Evolutionary conservation across 208 protist species (phyloP), one percentile per base, ranked within the genome.

Genomic region (Trypanosoma avium): DNA sequence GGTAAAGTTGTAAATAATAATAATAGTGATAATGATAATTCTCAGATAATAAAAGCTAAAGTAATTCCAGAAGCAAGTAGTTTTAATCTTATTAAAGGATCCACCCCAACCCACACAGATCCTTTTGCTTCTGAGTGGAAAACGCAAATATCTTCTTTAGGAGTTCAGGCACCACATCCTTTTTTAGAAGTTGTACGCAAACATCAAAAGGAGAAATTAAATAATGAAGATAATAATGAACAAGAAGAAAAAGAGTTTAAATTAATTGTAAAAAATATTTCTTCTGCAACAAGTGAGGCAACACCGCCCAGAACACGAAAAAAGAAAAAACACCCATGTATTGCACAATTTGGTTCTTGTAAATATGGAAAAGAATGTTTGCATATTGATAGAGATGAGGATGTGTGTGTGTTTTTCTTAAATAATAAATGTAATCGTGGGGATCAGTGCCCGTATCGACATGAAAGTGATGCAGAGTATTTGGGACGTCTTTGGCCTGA

Each of bases 371-470:
- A 77, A 21, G 30, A 64, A 19, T 94, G 88, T 68, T 40, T 67
- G 12, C 70, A 91, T 68, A 61, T 67, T 13, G 73, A 89, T 53
- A 73, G 77, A 40, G 80, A 84, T 46, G 81, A 77, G 0, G 82
- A 92, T 45, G 84, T 92, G 7, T 94, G 88, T 54, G 73, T 94
- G 15, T 74, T 79, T 36, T 91, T 75, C 56, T 64, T 94, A 13
- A 73, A 88, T 55, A 64, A 67, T 24, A 46, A 63, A 0, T 94
- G 88, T 66, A 61, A 62, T 54, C 71, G 45, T 30, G 73, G 70
- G 3, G 74, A 58, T 15, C 61, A 57, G 7, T 94, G 87, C 38
- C 63, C 15, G 7, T 88, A 85, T 54, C 79, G 84, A n/a, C 87
- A 94, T 53, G 84, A 91, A 47, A 73, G 67, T 19, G 63, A 76